Conservation (phyloP, 345 rosid genomes). For the Euclidium syriacum region DNA sequence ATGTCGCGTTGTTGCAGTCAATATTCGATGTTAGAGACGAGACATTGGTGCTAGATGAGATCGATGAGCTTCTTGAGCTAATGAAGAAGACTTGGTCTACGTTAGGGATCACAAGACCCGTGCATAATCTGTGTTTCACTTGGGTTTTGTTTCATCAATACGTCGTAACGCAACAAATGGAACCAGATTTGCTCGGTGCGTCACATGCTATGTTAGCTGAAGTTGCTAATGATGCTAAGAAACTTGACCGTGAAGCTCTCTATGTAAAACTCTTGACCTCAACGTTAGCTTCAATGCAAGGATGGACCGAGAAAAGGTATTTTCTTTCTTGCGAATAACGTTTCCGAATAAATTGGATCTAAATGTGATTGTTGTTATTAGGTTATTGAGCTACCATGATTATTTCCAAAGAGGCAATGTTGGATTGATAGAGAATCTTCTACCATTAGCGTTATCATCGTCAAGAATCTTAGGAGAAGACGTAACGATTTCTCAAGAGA, state of each 20-base stretch:
- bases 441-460: conserved; percentile 63
- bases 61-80: conserved; percentile 78
- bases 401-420: conserved; percentile 59
- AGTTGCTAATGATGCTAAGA: conserved; percentile 72
- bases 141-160: conserved; percentile 93
- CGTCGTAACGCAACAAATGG: conserved; percentile 52
- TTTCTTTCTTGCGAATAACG: background rate
- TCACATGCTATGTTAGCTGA: conserved; percentile 69
- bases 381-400: conserved; percentile 66
- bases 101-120: conserved; percentile 57
- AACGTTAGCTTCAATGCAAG: conserved; percentile 63
- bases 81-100: conserved; percentile 95
- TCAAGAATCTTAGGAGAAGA: conserved; percentile 69
- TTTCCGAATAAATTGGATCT: background rate
- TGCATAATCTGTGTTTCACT: conserved; percentile 74
- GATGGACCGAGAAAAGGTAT: conserved; percentile 73
- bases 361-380: background rate
- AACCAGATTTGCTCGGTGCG: conserved; percentile 73
- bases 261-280: conserved; percentile 58
- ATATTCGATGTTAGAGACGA: conserved; percentile 75
- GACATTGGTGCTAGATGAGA: conserved; percentile 78
- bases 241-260: conserved; percentile 52
- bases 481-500: conserved; percentile 41
- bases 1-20: conserved; percentile 55
- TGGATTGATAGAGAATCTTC: conserved; percentile 53